Evolutionary conservation across 2,329 filamentous ascomycete genomes (phyloP), one percentile per base, ranked within the genome.

Genomic region (Amphichorda felina): DNA sequence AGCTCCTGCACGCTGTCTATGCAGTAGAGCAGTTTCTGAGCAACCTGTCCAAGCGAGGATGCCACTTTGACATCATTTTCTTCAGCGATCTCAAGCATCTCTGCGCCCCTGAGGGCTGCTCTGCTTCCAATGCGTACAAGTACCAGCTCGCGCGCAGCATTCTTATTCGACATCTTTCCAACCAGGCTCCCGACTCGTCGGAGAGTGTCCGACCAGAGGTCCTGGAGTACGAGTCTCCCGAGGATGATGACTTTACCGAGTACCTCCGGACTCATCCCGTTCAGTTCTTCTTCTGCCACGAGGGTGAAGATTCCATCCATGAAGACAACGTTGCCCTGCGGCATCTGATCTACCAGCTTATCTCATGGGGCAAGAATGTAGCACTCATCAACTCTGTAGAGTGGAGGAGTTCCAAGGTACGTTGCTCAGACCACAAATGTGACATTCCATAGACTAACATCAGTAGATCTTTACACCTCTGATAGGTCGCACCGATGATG

Each of bases 41-140:
- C 29, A 66, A 72, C 37, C 63, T 87, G 13, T 59, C 64, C 29
- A 65, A 68, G 37, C 65, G 79, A 34, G 75, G 77, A 36, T 85
- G 80, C 52, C 74, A 76, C 38, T 87, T 86, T 45, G 70, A 85
- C 41, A 54, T 87, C 41, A 58, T 76, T 13, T 88, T 84, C 59
- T 82, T 87, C 47, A 62, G 73, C 18, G 57, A 61, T 37, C 63
- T 77, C 37, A 55, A 66, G 43, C 49, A 61, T 5, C 57, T 77
- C 9, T 81, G 74, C 45, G 54, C 79, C 11, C 75, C 79, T 4
- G 30, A 42, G 2, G 38, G 43, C 8, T 15, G 14, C 4, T 37
- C 47, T 3, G 38, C 32, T 0, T 38, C 30, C 1, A 36, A 40
- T 31, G 37, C 31, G 4, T 54, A 50, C 45, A 79, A 75, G 45